Conservation (phyloP, 1,284 basidiomycete genomes). For the Stereum hirsutum region DNA sequence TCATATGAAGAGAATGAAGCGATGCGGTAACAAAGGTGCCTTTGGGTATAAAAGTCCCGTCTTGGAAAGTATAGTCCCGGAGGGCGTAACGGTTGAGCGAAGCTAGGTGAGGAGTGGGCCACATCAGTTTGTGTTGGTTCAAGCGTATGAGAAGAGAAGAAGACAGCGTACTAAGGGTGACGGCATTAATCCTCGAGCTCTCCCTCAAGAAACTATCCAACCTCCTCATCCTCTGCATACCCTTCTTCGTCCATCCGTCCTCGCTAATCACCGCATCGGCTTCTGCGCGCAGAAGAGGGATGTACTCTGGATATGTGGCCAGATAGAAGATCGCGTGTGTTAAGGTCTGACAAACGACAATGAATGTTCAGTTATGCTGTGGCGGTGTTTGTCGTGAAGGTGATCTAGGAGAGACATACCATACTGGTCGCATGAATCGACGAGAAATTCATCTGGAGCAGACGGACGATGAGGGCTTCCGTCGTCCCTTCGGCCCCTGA, state of each 20-base stretch:
- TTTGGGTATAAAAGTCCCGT: neutral
- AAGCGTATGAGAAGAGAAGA: too few species aligned
- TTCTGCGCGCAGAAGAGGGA: slow-evolving; percentile 33
- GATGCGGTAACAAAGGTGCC: neutral
- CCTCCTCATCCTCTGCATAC: slow-evolving; percentile 29
- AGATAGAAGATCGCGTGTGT: slow-evolving; percentile 26
- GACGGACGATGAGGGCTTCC: neutral
- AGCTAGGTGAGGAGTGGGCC: too few species aligned
- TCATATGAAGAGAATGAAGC: neutral
- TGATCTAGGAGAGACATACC: slow-evolving; percentile 26
- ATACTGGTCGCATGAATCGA: slow-evolving; percentile 26
- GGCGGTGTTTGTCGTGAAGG: slow-evolving; percentile 16
- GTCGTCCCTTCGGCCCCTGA: neutral
- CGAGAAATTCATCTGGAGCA: slow-evolving; percentile 1
- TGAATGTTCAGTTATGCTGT: too few species aligned
- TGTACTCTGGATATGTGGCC: slow-evolving; percentile 27
- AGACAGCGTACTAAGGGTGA: slow-evolving; percentile 19
- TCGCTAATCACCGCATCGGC: slow-evolving; percentile 23
- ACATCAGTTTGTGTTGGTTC: too few species aligned
- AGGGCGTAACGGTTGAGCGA: neutral
- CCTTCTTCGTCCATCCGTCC: slow-evolving; percentile 35
- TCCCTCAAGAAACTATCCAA: slow-evolving; percentile 41
- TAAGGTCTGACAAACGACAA: slow-evolving; percentile 18
- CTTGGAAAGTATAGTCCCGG: neutral
- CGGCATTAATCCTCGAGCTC: slow-evolving; percentile 23